Base-by-base conservation (phyloP, 805 yeast genomes). In the Saccharomycopsis malanga region DNA sequence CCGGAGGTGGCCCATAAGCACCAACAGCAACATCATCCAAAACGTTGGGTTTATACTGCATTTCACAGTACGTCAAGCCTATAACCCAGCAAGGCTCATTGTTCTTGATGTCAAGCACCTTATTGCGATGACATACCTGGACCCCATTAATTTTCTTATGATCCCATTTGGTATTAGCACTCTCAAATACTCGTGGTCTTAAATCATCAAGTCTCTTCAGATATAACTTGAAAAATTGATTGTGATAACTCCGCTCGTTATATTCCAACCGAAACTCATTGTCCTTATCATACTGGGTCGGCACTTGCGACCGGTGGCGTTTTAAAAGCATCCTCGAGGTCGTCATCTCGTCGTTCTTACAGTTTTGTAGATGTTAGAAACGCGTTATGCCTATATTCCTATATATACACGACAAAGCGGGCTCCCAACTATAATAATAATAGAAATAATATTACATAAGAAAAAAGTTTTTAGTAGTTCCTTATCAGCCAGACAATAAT, bases 31-130 rank as follows among this genome's bases (percentile, higher is more conserved):
- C 88, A 53, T 93, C 98, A 37, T 78, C 76, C 47, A 93, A 65
- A 44, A 93, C 81, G 61, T 89, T 83, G 3, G 96, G 88, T 59
- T 93, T 93, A 58, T 78, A 77, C 58, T 79, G 79, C 81, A 87
- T 73, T 52, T 89, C 96, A 57, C 86, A 74, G 58, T 83, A 87
- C 0, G 89, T 72, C 0, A 97, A 87, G 2, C 98, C 98, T 22
- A 83, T 71, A 10, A 87, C 79, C 91, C 91, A 93, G 53, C 86
- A 74, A 17, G 83, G 72, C 50, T 75, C 71, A 49, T 79, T 76
- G 27, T 74, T 70, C 9, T 67, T 64, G 6, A 87, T 77, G 56
- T 87, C 94, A 49, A 87, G 64, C 1, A 79, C 75, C 58, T 62
- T 71, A 32, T 73, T 73, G 64, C 60, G 69, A 64, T 63, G 63